Base-by-base conservation (phyloP, 495 filamentous ascomycete genomes). In the Penicillium waksmanii region DNA sequence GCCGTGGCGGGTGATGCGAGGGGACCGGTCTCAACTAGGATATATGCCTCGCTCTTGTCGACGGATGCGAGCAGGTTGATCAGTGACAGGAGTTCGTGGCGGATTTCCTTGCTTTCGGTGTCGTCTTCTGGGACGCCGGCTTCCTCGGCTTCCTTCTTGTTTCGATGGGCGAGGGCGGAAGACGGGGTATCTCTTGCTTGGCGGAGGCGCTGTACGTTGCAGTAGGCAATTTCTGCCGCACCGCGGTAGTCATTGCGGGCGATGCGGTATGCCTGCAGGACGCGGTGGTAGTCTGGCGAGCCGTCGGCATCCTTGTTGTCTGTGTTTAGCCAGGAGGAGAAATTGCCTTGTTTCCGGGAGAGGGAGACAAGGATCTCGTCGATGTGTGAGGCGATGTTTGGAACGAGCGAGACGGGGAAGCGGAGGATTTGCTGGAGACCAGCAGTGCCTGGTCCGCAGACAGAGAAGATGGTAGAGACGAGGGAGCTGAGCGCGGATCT, bases 41-140 rank as follows among this genome's bases (percentile, higher is more conserved):
- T 80, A 72, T 86, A 97, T 0, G 89, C 91, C 68, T 96, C 87
- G 62, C 89, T 86, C 60, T 86, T 78, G 36, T 87, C 83, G n/a
- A 96, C 91, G 58, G 90, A 95, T 50, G 85, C 86, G 62, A 98
- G 76, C 4, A 90, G 84, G 69, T 98, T 98, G 76, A 98, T 93
- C 38, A 98, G 79, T 56, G 88, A 83, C 10, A 97, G 70, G 58
- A 96, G 94, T 62, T 88, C 87, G 44, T 84, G 73, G 38, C 77
- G 70, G 33, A 88, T 70, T 48, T 80, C 81, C 56, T 81, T 77
- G 62, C 82, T 84, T 51, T 82, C 78, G 1, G 77, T 76, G 62
- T 84, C 81, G 50, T 77, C 73, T 77, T 84, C 59, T n/a, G 78
- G 79, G 15, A 84, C 81, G 53, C 83, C 80, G 10, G 80, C 70